Evolutionary conservation across 768 basidiomycete species (phyloP).

Genomic region (Suillus subaureus): DNA sequence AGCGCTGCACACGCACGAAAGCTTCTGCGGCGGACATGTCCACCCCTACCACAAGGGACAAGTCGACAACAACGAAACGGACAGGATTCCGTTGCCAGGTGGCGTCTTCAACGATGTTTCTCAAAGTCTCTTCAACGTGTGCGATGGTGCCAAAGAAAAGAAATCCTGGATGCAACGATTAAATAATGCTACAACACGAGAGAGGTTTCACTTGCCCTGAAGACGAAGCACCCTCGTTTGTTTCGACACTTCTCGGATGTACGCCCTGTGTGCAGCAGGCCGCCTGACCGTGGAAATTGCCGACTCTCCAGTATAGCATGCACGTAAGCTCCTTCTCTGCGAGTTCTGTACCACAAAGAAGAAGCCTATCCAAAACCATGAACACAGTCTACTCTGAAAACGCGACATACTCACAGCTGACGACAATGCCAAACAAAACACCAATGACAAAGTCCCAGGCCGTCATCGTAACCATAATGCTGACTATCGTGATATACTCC

Average conservation of each 20-base stretch:
- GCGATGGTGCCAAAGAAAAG: conserved; percentile 94
- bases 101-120: conserved; percentile 68
- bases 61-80: conserved; percentile 88
- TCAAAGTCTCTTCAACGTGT: conserved; percentile 85
- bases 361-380: conserved; percentile 51
- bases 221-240: conserved; percentile 88
- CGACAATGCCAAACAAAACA: conserved; percentile 87
- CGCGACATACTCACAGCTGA: conserved; percentile 66
- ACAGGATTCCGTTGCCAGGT: conserved; percentile 77
- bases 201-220: conserved; percentile 55
- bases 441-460: conserved; percentile 94
- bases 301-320: conserved; percentile 78
- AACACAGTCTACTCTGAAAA: neutral
- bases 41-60: conserved; percentile 83
- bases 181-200: neutral
- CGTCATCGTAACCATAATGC: conserved; percentile 93
- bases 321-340: conserved; percentile 79
- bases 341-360: conserved; percentile 99
- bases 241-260: conserved; percentile 89
- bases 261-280: conserved; percentile 83
- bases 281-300: conserved; percentile 91
- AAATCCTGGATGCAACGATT: conserved; percentile 51
- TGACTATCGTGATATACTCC: conserved; percentile 82
- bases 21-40: conserved; percentile 97
- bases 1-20: conserved; percentile 85